Evolutionary conservation across 495 filamentous ascomycete genomes (phyloP).

Genomic region (Antarctomyces pellizariae): DNA sequence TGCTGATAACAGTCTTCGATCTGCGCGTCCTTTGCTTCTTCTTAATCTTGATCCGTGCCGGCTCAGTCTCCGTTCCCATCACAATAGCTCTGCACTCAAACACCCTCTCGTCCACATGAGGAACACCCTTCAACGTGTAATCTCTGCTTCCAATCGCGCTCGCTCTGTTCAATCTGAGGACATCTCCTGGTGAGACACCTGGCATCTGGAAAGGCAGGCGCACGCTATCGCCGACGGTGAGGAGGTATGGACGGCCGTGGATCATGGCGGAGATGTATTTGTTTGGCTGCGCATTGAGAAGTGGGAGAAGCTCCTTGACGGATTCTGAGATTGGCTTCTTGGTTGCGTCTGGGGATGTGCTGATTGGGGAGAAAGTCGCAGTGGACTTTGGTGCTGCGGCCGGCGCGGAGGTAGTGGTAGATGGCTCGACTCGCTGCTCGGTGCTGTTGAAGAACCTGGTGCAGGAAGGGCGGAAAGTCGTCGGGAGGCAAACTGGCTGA

Average conservation of each 20-base stretch:
- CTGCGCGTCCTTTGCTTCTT: slow-evolving; percentile 71
- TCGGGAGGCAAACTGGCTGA: no score
- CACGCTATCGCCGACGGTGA: slow-evolving; percentile 63
- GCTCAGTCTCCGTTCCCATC: slow-evolving; percentile 71
- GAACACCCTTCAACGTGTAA: slow-evolving; percentile 61
- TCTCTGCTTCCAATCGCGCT: slow-evolving; percentile 62
- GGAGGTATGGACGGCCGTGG: slow-evolving; percentile 71
- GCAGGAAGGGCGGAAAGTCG: neutral
- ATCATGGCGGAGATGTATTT: slow-evolving; percentile 81
- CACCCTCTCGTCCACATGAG: slow-evolving; percentile 54
- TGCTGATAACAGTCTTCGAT: slow-evolving; percentile 50
- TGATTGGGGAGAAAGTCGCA: slow-evolving; percentile 2
- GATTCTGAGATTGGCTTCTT: slow-evolving; percentile 25
- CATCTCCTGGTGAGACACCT: slow-evolving; percentile 55
- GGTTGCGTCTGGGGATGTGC: slow-evolving; percentile 3
- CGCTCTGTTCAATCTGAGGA: slow-evolving; percentile 69
- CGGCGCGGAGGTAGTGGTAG: slow-evolving; percentile 4
- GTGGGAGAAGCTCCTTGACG: slow-evolving; percentile 45
- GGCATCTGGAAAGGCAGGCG: slow-evolving; percentile 93
- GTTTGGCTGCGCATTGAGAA: slow-evolving; percentile 49
- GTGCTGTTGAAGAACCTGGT: slow-evolving; percentile 10
- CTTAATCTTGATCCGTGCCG: slow-evolving; percentile 71
- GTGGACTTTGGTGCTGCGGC: slow-evolving; percentile 6
- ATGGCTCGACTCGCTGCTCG: slow-evolving; percentile 11
- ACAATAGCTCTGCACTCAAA: slow-evolving; percentile 74